Evolutionary conservation across 306 rosid species (phyloP).

Genomic region (Prunus salicina): DNA sequence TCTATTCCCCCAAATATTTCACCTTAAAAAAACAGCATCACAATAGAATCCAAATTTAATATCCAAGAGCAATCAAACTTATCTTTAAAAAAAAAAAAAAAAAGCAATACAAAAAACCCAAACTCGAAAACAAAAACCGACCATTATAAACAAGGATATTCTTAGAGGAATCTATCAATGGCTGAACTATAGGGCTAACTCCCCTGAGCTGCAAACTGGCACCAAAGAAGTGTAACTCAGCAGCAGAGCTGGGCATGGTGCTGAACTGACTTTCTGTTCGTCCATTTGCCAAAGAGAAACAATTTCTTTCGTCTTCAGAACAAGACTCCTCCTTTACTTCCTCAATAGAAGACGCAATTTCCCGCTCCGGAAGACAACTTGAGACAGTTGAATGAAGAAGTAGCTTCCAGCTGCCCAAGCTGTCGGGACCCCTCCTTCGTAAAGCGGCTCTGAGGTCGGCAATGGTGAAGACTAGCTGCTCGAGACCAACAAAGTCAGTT

Average conservation of each 20-base stretch:
- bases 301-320: neutral
- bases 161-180: constrained; percentile 50
- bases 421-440: constrained; percentile 86
- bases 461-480: constrained; percentile 40
- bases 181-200: constrained; percentile 60
- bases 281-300: constrained; percentile 14
- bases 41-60: neutral
- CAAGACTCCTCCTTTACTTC: constrained; percentile 24
- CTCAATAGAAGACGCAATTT: constrained; percentile 38
- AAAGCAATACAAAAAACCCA: neutral
- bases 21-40: constrained; percentile 39
- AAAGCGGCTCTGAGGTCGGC: constrained; percentile 64
- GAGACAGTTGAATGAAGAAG: constrained; percentile 29
- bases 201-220: constrained; percentile 89
- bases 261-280: constrained; percentile 2
- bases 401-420: constrained; percentile 56
- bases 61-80: constrained; percentile 6
- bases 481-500: neutral
- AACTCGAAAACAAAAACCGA: constrained; percentile 12
- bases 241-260: constrained; percentile 7
- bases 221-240: constrained; percentile 62
- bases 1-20: constrained; percentile 83
- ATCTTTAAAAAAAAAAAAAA: no score
- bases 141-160: constrained; percentile 83
- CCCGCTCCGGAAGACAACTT: constrained; percentile 1